Percentiles rank a stretch among this genome's conserved stretches.
These are phyloP conservation scores for Aspergillus avenaceus DNA, from an alignment of 495 filamentous ascomycete genomes.

Conservation along the genomic window DNA sequence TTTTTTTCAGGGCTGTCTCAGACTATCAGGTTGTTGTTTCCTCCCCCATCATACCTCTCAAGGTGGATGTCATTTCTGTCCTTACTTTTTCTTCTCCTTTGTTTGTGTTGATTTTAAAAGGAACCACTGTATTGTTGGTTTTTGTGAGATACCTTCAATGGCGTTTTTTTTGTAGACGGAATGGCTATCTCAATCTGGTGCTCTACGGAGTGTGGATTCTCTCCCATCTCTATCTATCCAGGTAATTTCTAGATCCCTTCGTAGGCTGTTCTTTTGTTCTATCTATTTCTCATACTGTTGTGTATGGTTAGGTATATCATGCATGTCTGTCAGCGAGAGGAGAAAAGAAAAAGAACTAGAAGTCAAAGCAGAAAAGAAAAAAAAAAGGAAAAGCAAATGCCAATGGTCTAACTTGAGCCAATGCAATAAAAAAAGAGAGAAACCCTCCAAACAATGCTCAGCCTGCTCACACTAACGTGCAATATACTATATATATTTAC, in stretches of 20 bases:
- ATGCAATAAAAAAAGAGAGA: too few species aligned
- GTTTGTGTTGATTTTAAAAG: not conserved
- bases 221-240: not conserved
- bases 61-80: not conserved
- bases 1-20: not conserved
- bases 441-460: not conserved
- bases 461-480: not conserved
- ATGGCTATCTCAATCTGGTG: not conserved
- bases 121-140: not conserved
- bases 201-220: not conserved
- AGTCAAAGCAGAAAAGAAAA: too few species aligned
- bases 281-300: too few species aligned
- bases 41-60: not conserved
- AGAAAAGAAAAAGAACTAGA: too few species aligned
- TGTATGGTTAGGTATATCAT: too few species aligned
- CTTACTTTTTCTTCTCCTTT: not conserved
- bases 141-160: conserved; percentile 2
- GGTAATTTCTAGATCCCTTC: too few species aligned
- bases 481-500: conserved; percentile 21
- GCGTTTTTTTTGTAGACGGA: not conserved
- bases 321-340: too few species aligned
- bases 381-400: not conserved
- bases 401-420: not conserved
- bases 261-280: too few species aligned
- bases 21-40: not conserved